These are phyloP conservation scores for Elongisporangium undulatum DNA, from an alignment of 352 stramenopile species.

Conservation along the genomic window DNA sequence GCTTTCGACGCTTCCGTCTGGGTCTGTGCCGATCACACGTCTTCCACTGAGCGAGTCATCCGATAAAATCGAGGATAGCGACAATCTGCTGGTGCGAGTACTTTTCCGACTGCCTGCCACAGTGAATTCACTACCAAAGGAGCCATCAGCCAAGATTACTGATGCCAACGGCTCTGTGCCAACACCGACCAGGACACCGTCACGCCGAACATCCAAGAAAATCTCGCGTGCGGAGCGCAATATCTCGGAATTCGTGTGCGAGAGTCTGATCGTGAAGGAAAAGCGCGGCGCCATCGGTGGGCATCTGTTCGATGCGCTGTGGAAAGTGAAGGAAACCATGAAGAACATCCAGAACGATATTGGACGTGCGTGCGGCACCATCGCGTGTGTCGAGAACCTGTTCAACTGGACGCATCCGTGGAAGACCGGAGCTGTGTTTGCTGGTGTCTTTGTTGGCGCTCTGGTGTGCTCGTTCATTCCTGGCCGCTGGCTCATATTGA, in stretches of 20 bases:
- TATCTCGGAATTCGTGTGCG: slow-evolving; percentile 69
- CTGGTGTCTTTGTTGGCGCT: slow-evolving; percentile 32
- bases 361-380: slow-evolving; percentile 55
- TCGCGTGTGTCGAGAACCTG: slow-evolving; percentile 75
- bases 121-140: slow-evolving; percentile 4
- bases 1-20: slow-evolving; percentile 27
- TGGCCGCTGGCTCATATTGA: slow-evolving; percentile 66
- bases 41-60: slow-evolving; percentile 7
- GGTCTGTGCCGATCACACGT: neutral
- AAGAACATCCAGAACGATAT: slow-evolving; percentile 74
- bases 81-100: slow-evolving; percentile 55
- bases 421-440: slow-evolving; percentile 72
- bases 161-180: neutral
- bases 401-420: slow-evolving; percentile 88
- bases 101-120: slow-evolving; percentile 31
- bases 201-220: slow-evolving; percentile 6
- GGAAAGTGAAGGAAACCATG: slow-evolving; percentile 83
- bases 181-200: neutral
- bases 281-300: slow-evolving; percentile 58
- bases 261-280: slow-evolving; percentile 66
- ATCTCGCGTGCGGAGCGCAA: slow-evolving; percentile 40
- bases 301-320: slow-evolving; percentile 73
- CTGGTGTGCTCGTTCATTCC: slow-evolving; percentile 66
- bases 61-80: slow-evolving; percentile 12
- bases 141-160: neutral